Conservation (phyloP, 495 filamentous ascomycete genomes). For the Aspergillus asperescens region DNA sequence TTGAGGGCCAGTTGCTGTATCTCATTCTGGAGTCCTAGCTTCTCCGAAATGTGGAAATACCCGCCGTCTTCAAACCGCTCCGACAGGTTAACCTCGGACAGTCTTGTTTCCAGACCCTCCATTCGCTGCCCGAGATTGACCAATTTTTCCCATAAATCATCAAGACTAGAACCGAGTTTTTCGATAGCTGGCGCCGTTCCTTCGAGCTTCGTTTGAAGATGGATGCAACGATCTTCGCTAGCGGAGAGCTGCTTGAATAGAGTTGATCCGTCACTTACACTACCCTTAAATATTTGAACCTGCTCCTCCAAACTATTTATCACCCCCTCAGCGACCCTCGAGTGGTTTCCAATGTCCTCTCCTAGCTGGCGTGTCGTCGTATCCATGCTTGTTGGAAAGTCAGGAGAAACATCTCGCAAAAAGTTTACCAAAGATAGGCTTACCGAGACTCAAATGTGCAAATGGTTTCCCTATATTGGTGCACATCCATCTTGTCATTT, state of each 20-base stretch:
- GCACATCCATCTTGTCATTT: conserved; percentile 16
- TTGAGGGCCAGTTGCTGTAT: conserved; percentile 19
- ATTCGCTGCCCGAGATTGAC: conserved; percentile 20
- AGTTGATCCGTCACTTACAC: conserved; percentile 20
- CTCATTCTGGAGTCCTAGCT: conserved; percentile 22
- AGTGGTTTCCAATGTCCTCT: conserved; percentile 16
- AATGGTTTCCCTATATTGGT: conserved; percentile 18
- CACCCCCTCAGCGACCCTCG: conserved; percentile 10
- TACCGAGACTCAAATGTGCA: conserved; percentile 22
- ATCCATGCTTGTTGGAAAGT: conserved; percentile 8
- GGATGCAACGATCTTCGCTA: conserved; percentile 9
- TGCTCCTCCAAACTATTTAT: conserved; percentile 12
- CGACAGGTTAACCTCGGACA: conserved; percentile 22
- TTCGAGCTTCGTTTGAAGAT: conserved; percentile 20
- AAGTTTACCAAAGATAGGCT: not conserved
- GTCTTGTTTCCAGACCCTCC: conserved; percentile 15
- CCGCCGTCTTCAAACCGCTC: conserved; percentile 11
- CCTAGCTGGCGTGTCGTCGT: conserved; percentile 15
- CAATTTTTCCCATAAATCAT: conserved; percentile 14
- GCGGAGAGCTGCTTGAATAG: conserved; percentile 24
- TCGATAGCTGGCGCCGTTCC: conserved; percentile 17
- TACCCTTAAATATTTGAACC: conserved; percentile 16
- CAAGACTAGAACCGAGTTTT: conserved; percentile 17
- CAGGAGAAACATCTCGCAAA: not conserved
- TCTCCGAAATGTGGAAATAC: conserved; percentile 19